phyloP scores from a whole-genome alignment of 2,329 filamentous ascomycete species.

The Apiospora pterosperma region DNA sequence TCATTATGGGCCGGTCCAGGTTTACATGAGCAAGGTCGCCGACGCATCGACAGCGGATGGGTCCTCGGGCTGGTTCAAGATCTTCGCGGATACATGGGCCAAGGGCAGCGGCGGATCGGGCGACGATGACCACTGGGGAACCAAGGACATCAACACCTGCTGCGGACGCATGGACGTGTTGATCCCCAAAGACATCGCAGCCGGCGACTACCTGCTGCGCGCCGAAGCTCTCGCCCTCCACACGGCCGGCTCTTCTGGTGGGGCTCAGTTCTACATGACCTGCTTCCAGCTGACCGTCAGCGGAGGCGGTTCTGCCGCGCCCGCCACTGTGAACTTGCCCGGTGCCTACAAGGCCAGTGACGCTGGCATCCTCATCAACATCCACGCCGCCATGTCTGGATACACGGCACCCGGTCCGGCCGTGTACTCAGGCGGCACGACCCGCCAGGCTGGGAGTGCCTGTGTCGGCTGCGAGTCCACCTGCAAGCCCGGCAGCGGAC shows the following conservation, averaged over 20 bases:
- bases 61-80: conserved; percentile 47
- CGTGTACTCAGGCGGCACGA: conserved; percentile 37
- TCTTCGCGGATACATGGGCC: conserved; percentile 44
- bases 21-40: conserved; percentile 48
- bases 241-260: conserved; percentile 29
- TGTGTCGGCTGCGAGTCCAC: conserved; percentile 35
- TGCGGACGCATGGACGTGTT: conserved; percentile 40
- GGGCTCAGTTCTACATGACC: conserved; percentile 29
- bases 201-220: conserved; percentile 40
- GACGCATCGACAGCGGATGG: conserved; percentile 43
- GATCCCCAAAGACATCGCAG: conserved; percentile 35
- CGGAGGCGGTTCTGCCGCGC: conserved; percentile 26
- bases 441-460: conserved; percentile 32
- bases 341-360: conserved; percentile 40
- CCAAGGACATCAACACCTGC: conserved; percentile 35
- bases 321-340: conserved; percentile 33
- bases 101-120: conserved; percentile 31
- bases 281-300: conserved; percentile 29
- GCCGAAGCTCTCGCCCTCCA: conserved; percentile 43
- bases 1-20: conserved; percentile 51
- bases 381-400: conserved; percentile 36
- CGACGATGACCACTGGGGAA: conserved; percentile 43
- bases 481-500: conserved; percentile 30
- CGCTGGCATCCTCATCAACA: conserved; percentile 45
- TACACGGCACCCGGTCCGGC: conserved; percentile 42